Conservation (phyloP, 495 filamentous ascomycete species). For the Neurospora sp. region DNA sequence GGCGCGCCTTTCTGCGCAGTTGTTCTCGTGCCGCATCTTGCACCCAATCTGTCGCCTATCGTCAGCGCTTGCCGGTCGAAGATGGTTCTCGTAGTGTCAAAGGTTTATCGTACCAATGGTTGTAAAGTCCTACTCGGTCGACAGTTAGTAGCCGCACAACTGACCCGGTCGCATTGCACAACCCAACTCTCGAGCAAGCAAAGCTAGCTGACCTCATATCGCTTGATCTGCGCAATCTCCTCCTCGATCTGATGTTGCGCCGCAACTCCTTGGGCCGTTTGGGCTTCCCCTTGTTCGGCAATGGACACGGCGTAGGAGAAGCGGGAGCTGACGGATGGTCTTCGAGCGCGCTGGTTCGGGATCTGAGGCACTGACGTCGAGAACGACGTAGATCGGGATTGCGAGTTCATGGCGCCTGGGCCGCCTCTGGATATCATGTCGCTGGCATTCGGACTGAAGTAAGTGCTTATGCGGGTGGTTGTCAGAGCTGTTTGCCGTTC, state of each 20-base stretch:
- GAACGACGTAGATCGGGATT: slow-evolving; percentile 42
- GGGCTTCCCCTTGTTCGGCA: slow-evolving; percentile 48
- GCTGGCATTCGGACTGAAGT: slow-evolving; percentile 10
- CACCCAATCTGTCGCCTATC: slow-evolving; percentile 63
- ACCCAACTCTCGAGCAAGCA: background rate
- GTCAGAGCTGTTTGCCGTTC: background rate
- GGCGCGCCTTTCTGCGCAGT: slow-evolving; percentile 62
- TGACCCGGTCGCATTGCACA: background rate
- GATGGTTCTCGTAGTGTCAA: background rate
- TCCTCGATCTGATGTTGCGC: slow-evolving; percentile 66
- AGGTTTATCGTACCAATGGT: slow-evolving; percentile 57
- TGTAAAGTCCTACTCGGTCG: slow-evolving; percentile 53
- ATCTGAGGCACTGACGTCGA: slow-evolving; percentile 25
- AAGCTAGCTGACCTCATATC: slow-evolving; percentile 62
- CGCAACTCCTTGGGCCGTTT: slow-evolving; percentile 25
- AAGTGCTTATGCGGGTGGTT: background rate
- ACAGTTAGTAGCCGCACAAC: background rate
- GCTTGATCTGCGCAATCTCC: slow-evolving; percentile 94
- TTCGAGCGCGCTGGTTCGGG: slow-evolving; percentile 33
- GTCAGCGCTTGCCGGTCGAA: background rate
- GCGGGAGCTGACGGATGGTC: slow-evolving; percentile 57
- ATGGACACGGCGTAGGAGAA: slow-evolving; percentile 60
- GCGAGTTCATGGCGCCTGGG: slow-evolving; percentile 23
- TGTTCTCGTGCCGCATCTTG: slow-evolving; percentile 94
- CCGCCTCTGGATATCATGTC: slow-evolving; percentile 14